Percentiles rank a stretch among this genome's conserved stretches.
Evolutionary conservation across 768 basidiomycete species (phyloP).

Genomic region (Hortiboletus flavorubellus): DNA sequence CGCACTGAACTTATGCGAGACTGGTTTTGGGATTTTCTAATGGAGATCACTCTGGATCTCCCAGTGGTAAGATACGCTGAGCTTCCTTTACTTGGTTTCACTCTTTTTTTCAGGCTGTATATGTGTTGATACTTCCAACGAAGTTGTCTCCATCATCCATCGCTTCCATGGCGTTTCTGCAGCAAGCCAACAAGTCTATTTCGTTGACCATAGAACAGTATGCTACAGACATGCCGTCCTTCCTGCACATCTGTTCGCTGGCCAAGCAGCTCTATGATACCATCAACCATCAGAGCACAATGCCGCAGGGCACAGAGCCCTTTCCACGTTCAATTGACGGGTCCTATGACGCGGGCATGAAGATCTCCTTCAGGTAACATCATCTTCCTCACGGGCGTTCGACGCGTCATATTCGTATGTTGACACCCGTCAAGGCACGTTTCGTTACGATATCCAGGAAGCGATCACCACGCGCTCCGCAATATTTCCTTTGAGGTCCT

Average conservation of each 20-base stretch:
- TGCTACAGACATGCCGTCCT: background rate
- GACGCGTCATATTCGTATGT: background rate
- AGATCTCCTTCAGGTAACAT: constrained; percentile 25
- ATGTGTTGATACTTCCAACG: constrained; percentile 21
- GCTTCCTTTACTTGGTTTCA: background rate
- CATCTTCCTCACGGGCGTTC: background rate
- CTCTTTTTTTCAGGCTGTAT: constrained; percentile 20
- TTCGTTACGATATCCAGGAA: constrained; percentile 23
- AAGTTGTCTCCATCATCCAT: constrained; percentile 29
- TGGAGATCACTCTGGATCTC: constrained; percentile 29
- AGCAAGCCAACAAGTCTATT: constrained; percentile 28
- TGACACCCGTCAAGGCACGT: constrained; percentile 13
- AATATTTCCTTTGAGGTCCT: constrained; percentile 28
- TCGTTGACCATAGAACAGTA: constrained; percentile 16
- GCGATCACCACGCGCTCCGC: constrained; percentile 19
- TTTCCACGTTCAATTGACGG: constrained; percentile 15
- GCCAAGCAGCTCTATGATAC: constrained; percentile 23
- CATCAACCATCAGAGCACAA: constrained; percentile 17
- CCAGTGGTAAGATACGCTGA: constrained; percentile 31
- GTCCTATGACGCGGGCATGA: constrained; percentile 21
- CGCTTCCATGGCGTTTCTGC: constrained; percentile 33
- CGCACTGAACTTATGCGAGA: constrained; percentile 7
- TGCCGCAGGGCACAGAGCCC: constrained; percentile 17
- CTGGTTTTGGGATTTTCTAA: constrained; percentile 39
- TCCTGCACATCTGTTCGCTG: constrained; percentile 12